These are phyloP conservation scores for Vanrija sp. DNA, from an alignment of 1,284 basidiomycete species.

Conservation along the genomic window DNA sequence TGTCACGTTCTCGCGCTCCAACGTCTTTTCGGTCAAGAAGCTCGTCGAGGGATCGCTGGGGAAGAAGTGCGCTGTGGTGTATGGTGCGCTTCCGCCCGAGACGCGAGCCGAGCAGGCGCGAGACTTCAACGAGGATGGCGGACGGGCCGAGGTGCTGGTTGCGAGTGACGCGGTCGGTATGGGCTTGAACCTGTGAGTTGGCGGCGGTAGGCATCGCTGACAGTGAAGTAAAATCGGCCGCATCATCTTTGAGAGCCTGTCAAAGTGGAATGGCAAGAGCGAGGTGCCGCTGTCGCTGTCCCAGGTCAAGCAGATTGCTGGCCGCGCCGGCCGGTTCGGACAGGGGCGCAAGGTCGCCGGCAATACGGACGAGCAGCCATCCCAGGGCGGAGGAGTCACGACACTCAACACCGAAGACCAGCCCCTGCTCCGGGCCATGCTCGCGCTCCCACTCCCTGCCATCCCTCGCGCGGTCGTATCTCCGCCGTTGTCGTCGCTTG, in stretches of 20 bases:
- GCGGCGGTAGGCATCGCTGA: not conserved
- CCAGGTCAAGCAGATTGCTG: conserved; percentile 93
- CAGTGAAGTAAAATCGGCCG: conserved; percentile 80
- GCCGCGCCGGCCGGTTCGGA: conserved; percentile 89
- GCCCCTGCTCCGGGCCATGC: conserved; percentile 55
- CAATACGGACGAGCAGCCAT: conserved; percentile 33
- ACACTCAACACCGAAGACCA: conserved; percentile 68
- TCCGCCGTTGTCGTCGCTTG: conserved; percentile 38
- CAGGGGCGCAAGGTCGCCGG: conserved; percentile 50
- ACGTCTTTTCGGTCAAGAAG: conserved; percentile 75
- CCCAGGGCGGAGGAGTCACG: conserved; percentile 64
- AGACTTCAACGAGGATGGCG: conserved; percentile 75
- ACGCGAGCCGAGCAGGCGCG: conserved; percentile 82
- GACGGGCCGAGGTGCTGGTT: conserved; percentile 77
- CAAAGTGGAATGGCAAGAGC: conserved; percentile 66
- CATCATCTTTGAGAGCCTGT: conserved; percentile 73
- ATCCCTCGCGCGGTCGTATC: conserved; percentile 52
- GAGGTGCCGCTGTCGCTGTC: conserved; percentile 63
- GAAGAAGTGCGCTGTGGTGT: conserved; percentile 79
- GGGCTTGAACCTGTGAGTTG: conserved; percentile 87
- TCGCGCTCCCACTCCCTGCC: conserved; percentile 51
- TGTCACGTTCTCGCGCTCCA: conserved; percentile 74
- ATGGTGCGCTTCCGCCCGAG: conserved; percentile 85
- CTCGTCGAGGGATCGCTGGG: conserved; percentile 66
- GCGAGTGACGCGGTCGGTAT: conserved; percentile 93